Evolutionary conservation across 2,329 filamentous ascomycete genomes (phyloP), one percentile per base, ranked within the genome.

Genomic region (Penicillium concentricum): DNA sequence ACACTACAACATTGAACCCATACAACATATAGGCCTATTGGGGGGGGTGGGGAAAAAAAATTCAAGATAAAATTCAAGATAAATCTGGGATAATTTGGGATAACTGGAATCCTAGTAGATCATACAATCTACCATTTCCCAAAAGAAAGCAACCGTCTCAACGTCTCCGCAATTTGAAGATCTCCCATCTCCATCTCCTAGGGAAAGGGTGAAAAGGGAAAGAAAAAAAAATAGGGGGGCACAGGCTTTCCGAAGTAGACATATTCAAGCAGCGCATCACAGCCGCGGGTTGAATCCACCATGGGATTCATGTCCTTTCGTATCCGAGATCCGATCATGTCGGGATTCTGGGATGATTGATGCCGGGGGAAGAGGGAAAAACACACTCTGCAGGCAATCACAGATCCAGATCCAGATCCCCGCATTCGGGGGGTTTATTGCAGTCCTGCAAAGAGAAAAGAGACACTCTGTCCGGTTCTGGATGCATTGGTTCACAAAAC

Each of bases 401-500:
- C 52, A 43, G 46, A 49, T 56, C 61, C 50, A 51, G 37, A 28
- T 51, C 32, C 50, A 52, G 41, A 22, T 57, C 50, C 38, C 38
- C 20, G 15, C 16, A 35, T 35, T 44, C 3, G 28, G 39, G 41
- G 41, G 54, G 30, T 35, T 55, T 54, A 49, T 56, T 46, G 48
- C 52, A 56, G 51, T 62, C 54, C 53, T 59, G 54, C 51, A 57
- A 58, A 60, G 54, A 59, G 61, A 62, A 64, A 57, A 53, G 58
- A 61, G 60, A 62, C 55, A 61, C 53, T 39, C 51, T 58, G 57
- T 63, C 56, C 50, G 49, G 54, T 62, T 57, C 51, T 54, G 51
- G 51, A 59, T 64, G 57, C 57, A 58, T 60, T 57, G 55, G 54
- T 62, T 64, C 54, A 51, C 39, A 54, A 49, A 52, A 55, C 43